Conservation (phyloP, 176 grass and related monocot genomes). For the Oryza nivara region DNA sequence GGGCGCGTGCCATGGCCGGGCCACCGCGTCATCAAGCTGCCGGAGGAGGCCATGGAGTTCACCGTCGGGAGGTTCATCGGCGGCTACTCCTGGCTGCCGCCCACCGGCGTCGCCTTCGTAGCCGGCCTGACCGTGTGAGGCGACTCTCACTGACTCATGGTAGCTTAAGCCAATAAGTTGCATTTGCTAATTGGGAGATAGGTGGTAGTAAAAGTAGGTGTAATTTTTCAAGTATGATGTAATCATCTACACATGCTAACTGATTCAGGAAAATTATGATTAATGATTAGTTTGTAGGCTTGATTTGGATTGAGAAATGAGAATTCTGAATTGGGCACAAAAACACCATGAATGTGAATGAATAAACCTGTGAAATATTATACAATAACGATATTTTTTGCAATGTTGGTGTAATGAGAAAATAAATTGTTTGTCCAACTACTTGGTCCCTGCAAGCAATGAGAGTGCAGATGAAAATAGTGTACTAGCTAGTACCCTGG, state of each 20-base stretch:
- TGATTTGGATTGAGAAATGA: neutral
- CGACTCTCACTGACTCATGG: neutral
- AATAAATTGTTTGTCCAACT: neutral
- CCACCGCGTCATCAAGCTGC: conserved; percentile 50
- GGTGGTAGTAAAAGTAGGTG: neutral
- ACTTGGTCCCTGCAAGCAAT: neutral
- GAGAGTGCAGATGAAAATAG: neutral
- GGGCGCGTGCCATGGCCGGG: conserved; percentile 55
- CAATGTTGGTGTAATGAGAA: neutral
- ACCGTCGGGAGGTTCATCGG: conserved; percentile 58
- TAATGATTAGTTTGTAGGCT: neutral
- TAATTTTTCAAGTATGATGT: neutral
- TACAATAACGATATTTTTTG: neutral
- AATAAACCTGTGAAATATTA: neutral
- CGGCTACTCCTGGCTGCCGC: conserved; percentile 59
- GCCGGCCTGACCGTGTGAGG: conserved; percentile 46
- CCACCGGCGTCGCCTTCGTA: conserved; percentile 61
- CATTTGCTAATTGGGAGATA: neutral
- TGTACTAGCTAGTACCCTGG: neutral
- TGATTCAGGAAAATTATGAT: neutral
- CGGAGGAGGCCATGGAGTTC: conserved; percentile 64
- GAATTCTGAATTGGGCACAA: neutral
- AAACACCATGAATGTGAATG: neutral
- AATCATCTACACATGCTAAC: neutral
- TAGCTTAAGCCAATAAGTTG: neutral